Conservation (phyloP, 805 yeast genomes). For the Hagleromyces aurorensis region DNA sequence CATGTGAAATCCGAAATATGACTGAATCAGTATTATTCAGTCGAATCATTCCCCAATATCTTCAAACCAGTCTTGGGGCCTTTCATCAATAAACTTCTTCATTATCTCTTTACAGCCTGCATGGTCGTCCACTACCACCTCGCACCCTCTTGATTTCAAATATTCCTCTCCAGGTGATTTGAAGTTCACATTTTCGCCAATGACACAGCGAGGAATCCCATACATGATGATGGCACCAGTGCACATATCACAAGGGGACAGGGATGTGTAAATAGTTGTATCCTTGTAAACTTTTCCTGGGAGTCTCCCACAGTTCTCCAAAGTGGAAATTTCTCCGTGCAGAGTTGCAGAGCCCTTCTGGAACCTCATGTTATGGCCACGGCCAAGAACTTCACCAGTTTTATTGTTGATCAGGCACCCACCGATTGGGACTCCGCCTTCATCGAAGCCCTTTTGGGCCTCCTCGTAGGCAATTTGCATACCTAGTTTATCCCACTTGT, state of each 20-base stretch:
- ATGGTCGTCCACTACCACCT: slow-evolving; percentile 54
- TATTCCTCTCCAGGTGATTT: slow-evolving; percentile 72
- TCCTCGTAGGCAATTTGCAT: slow-evolving; percentile 64
- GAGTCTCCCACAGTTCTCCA: slow-evolving; percentile 87
- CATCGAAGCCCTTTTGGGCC: slow-evolving; percentile 56
- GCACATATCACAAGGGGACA: slow-evolving; percentile 94
- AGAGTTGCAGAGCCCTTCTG: slow-evolving; percentile 78
- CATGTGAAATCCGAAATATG: too few species aligned
- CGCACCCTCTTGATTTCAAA: slow-evolving; percentile 59
- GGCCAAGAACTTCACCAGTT: slow-evolving; percentile 76
- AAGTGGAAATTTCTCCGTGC: slow-evolving; percentile 87
- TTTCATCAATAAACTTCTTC: slow-evolving; percentile 68
- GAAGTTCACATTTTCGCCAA: slow-evolving; percentile 84
- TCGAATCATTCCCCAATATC: slow-evolving; percentile 54
- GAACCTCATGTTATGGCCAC: slow-evolving; percentile 85
- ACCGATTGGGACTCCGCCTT: slow-evolving; percentile 89
- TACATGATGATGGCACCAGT: slow-evolving; percentile 87
- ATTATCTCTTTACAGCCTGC: slow-evolving; percentile 61
- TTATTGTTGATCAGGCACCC: slow-evolving; percentile 34
- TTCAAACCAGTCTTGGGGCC: slow-evolving; percentile 75
- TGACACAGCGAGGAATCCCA: slow-evolving; percentile 77
- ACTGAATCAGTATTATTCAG: too few species aligned
- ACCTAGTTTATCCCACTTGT: slow-evolving; percentile 57
- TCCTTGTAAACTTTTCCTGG: slow-evolving; percentile 70
- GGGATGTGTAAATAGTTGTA: slow-evolving; percentile 86